These are phyloP conservation scores for Avicennia marina DNA, from an alignment of 257 asterid genomes.

Conservation along the genomic window DNA sequence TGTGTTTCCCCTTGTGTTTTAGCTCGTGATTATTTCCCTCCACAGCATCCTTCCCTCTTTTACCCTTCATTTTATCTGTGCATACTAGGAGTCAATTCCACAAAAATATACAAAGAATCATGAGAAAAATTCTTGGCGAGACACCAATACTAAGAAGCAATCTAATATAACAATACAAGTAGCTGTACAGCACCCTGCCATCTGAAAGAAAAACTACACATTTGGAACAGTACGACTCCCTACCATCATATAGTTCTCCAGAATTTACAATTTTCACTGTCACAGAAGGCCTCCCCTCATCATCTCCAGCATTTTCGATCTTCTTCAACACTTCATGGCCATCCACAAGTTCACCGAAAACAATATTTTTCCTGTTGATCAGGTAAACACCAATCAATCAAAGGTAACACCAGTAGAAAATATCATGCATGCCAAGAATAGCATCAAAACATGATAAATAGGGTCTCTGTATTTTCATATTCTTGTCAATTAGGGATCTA, in stretches of 20 bases:
- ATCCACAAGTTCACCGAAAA: conserved; percentile 84
- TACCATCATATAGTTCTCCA: conserved; percentile 80
- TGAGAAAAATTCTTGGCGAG: no score
- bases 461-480: no score
- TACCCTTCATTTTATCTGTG: conserved; percentile 45
- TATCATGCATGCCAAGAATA: neutral
- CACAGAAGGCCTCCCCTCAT: conserved; percentile 76
- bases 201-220: neutral
- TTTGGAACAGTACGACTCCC: conserved; percentile 20
- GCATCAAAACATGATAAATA: neutral
- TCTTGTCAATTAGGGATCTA: no score
- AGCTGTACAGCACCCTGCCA: neutral
- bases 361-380: conserved; percentile 67
- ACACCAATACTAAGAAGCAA: neutral
- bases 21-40: conserved; percentile 35
- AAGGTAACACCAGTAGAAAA: no score
- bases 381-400: conserved; percentile 19
- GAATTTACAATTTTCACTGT: conserved; percentile 84
- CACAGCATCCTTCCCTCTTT: conserved; percentile 32
- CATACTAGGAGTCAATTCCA: no score
- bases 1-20: conserved; percentile 67
- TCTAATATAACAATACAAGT: conserved; percentile 1
- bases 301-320: conserved; percentile 85
- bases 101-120: no score
- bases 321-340: conserved; percentile 80